Percentiles rank a stretch among this genome's conserved stretches.
Evolutionary conservation across 768 basidiomycete species (phyloP).

Genomic region (Pleurotus tuoliensis): DNA sequence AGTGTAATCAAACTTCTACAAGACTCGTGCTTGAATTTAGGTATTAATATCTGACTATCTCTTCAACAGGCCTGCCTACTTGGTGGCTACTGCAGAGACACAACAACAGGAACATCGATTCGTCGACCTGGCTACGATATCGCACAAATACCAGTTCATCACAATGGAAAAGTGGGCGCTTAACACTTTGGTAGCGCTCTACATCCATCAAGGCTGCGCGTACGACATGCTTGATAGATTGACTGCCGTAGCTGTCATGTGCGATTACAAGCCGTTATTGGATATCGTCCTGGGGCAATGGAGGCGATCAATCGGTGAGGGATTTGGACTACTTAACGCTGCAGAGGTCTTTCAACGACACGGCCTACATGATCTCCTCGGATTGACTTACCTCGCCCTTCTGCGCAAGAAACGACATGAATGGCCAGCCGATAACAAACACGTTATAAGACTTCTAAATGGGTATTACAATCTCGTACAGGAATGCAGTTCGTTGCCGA

Average conservation of each 20-base stretch:
- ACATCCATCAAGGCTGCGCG: neutral
- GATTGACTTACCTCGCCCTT: conserved; percentile 49
- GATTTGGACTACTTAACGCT: conserved; percentile 41
- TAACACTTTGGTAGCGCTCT: neutral
- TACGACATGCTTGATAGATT: conserved; percentile 13
- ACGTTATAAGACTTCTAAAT: conserved; percentile 47
- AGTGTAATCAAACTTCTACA: conserved; percentile 11
- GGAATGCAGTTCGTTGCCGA: conserved; percentile 40
- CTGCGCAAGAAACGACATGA: conserved; percentile 44
- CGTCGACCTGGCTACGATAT: conserved; percentile 9
- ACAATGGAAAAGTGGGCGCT: conserved; percentile 7
- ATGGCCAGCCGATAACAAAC: conserved; percentile 46
- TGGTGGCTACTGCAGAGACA: neutral
- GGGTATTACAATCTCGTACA: conserved; percentile 48
- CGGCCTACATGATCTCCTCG: conserved; percentile 40
- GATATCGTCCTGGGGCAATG: conserved; percentile 38
- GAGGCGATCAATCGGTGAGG: conserved; percentile 43
- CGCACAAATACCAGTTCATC: conserved; percentile 11
- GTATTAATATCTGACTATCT: neutral
- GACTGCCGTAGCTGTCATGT: conserved; percentile 50
- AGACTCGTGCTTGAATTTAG: too few species aligned
- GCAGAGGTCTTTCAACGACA: conserved; percentile 45
- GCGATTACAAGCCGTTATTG: conserved; percentile 41
- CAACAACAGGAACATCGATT: conserved; percentile 4
- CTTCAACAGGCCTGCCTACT: neutral